phyloP scores from a whole-genome alignment of 1,284 basidiomycete genomes.

The Gymnopus androsaceus region DNA sequence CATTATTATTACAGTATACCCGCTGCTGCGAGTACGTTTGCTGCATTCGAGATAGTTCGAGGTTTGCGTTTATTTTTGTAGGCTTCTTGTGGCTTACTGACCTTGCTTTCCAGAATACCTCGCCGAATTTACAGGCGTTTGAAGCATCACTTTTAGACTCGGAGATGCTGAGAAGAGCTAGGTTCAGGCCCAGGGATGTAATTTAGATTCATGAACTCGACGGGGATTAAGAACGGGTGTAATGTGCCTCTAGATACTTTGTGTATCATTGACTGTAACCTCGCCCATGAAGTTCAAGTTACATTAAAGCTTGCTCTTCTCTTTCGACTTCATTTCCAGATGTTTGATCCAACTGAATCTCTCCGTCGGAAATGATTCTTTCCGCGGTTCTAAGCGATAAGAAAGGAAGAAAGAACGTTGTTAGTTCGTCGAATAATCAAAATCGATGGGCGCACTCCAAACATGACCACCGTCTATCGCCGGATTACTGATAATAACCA shows the following conservation, averaged over 20 bases:
- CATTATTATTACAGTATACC: conserved; percentile 63
- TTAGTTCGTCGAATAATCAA: not conserved
- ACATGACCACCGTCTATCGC: conserved; percentile 24
- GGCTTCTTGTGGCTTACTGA: not conserved
- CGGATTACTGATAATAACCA: conserved; percentile 28
- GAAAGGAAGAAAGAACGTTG: not conserved
- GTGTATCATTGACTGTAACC: too few species aligned
- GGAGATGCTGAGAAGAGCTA: not conserved
- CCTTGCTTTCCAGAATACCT: conserved; percentile 33
- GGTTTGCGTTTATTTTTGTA: conserved; percentile 42
- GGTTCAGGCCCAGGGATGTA: too few species aligned
- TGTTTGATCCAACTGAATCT: conserved; percentile 8
- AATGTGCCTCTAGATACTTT: too few species aligned
- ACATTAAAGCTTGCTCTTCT: not conserved
- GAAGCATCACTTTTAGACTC: not conserved
- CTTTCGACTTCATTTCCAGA: not conserved
- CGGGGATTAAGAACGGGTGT: not conserved
- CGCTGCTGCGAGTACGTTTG: conserved; percentile 89
- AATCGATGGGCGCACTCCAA: conserved; percentile 26
- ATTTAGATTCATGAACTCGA: not conserved
- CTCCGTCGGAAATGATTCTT: conserved; percentile 1
- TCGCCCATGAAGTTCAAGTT: too few species aligned
- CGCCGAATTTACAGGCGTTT: conserved; percentile 35
- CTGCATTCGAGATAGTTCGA: conserved; percentile 39
- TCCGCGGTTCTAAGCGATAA: conserved; percentile 6